Conservation (phyloP, 257 asterid genomes). For the Rubia yunnanensis region DNA sequence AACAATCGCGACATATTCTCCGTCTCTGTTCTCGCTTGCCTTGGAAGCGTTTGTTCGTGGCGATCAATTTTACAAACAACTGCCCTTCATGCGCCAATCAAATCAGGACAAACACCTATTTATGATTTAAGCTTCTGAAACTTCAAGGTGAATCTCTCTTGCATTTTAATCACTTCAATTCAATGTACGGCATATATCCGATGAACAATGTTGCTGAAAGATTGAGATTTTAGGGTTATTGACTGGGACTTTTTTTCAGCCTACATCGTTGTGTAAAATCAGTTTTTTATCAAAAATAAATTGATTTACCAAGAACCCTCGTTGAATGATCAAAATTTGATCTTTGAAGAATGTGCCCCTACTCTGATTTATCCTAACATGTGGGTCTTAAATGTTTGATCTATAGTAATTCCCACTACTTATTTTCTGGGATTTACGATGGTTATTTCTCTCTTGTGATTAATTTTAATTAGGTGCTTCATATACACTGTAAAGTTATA, state of each 20-base stretch:
- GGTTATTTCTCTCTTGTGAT: neutral
- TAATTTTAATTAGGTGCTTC: neutral
- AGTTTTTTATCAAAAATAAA: neutral
- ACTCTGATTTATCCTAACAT: too few relatives aligned
- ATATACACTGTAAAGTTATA: neutral
- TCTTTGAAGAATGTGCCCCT: neutral
- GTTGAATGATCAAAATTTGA: constrained; percentile 4
- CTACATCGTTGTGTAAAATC: neutral
- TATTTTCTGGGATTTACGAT: neutral
- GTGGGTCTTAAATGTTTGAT: neutral
- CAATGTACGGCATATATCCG: neutral
- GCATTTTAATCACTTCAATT: neutral
- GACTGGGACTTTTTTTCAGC: neutral
- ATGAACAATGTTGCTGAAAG: neutral
- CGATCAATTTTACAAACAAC: neutral
- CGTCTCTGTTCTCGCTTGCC: neutral
- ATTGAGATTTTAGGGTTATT: constrained; percentile 5
- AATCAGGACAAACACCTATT: neutral
- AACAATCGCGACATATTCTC: neutral
- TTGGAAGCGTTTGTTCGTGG: neutral
- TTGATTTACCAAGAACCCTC: neutral
- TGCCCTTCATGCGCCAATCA: neutral
- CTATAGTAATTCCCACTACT: neutral
- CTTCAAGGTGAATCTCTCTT: constrained; percentile 1
- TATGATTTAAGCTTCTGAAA: neutral